phyloP scores from a whole-genome alignment of 192 early-diverging fungal species.

The Jimgerdemannia lactiflua region DNA sequence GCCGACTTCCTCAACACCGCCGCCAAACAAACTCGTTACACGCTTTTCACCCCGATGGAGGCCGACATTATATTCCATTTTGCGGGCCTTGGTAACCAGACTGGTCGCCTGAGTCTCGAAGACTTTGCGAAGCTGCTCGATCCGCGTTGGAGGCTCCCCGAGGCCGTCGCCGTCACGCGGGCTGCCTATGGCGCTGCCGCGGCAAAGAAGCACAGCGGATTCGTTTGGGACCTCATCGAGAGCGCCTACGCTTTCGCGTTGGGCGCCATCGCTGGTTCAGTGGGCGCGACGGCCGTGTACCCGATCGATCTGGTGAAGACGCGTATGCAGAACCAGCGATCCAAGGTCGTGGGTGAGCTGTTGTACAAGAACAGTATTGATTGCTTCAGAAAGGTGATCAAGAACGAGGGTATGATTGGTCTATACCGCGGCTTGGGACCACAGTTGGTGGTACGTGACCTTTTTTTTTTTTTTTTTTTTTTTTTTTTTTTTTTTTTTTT shows the following conservation, averaged over 20 bases:
- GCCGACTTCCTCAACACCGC: constrained; percentile 59
- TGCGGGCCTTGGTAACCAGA: constrained; percentile 49
- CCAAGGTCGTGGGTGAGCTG: constrained; percentile 84
- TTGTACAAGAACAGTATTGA: constrained; percentile 95
- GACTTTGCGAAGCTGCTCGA: constrained; percentile 55
- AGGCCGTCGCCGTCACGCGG: constrained; percentile 2
- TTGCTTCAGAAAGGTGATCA: constrained; percentile 94
- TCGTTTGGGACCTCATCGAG: constrained; percentile 24
- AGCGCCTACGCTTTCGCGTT: constrained; percentile 59
- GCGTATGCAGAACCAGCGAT: constrained; percentile 97
- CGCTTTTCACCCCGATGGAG: constrained; percentile 70
- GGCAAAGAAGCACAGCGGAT: constrained; percentile 13
- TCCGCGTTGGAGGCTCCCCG: constrained; percentile 44
- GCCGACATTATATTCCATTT: constrained; percentile 70
- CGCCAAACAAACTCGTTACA: constrained; percentile 51
- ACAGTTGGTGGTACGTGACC: constrained; percentile 71
- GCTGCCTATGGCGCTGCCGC: not conserved
- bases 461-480: not conserved
- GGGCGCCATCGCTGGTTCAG: constrained; percentile 88
- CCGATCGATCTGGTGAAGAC: constrained; percentile 99
- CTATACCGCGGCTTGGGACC: constrained; percentile 93
- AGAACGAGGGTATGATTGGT: constrained; percentile 86
- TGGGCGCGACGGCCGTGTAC: constrained; percentile 94
- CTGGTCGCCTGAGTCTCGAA: constrained; percentile 38
- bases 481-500: too few species aligned